These are phyloP conservation scores for Leccinum disarticulatum DNA, from an alignment of 768 basidiomycete genomes.

Conservation along the genomic window DNA sequence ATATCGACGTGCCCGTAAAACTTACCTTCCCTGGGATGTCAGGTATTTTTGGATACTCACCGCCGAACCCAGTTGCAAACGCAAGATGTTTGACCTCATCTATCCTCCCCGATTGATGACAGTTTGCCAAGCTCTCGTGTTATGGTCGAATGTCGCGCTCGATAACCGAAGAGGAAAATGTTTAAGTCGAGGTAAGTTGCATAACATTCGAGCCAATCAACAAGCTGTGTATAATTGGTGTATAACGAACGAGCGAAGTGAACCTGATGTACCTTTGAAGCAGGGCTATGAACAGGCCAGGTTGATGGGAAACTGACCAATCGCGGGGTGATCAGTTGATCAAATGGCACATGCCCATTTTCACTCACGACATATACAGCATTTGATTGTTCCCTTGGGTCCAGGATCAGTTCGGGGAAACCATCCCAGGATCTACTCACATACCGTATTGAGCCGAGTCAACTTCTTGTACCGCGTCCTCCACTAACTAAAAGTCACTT, in stretches of 20 bases:
- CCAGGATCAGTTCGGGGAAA: not conserved
- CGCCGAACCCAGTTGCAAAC: conserved; percentile 50
- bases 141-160: conserved; percentile 35
- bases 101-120: conserved; percentile 32
- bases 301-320: conserved; percentile 47
- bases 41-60: not conserved
- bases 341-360: not conserved
- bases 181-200: conserved; percentile 57
- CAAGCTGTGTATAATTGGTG: conserved; percentile 39
- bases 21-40: no score
- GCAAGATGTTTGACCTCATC: conserved; percentile 51
- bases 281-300: conserved; percentile 52
- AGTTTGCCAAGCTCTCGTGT: conserved; percentile 43
- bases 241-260: not conserved
- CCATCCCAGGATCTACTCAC: conserved; percentile 33
- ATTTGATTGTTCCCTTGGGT: conserved; percentile 49
- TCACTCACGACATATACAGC: conserved; percentile 52
- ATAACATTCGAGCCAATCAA: conserved; percentile 64
- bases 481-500: conserved; percentile 36
- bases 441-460: conserved; percentile 51
- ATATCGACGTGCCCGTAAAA: not conserved
- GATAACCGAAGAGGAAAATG: conserved; percentile 45
- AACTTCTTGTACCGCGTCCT: conserved; percentile 56
- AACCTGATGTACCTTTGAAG: conserved; percentile 41
- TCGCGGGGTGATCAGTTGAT: not conserved